Percentiles rank a stretch among this genome's conserved stretches.
Conservation (phyloP, 1,139 yeast genomes). For the Taiozyma sp. region DNA sequence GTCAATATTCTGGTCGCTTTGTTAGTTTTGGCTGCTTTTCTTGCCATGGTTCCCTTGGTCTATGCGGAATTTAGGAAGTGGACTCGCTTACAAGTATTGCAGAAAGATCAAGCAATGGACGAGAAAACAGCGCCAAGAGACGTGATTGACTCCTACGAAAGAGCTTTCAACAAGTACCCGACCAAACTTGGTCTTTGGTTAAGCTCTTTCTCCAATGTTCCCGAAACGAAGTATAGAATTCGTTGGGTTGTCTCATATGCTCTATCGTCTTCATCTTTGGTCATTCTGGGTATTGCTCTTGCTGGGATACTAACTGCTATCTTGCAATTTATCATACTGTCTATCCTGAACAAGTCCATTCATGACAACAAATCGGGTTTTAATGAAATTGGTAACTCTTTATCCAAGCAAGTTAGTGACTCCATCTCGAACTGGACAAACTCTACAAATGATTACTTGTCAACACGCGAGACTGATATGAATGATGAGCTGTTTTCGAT, state of each 20-base stretch:
- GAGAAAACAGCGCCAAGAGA: constrained; percentile 13
- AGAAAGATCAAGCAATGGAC: constrained; percentile 10
- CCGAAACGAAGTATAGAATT: constrained; percentile 19
- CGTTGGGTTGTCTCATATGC: constrained; percentile 48
- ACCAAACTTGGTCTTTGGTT: constrained; percentile 16
- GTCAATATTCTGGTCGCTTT: constrained; percentile 35
- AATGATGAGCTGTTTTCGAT: constrained; percentile 66
- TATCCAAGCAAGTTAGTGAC: constrained; percentile 4
- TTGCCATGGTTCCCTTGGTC: constrained; percentile 36
- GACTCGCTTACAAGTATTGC: constrained; percentile 35
- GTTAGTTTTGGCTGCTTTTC: constrained; percentile 34
- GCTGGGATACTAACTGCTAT: constrained; percentile 43
- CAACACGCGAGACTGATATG: constrained; percentile 38
- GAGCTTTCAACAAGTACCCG: constrained; percentile 26
- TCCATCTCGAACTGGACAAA: constrained; percentile 39
- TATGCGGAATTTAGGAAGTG: constrained; percentile 44
- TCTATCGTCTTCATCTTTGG: constrained; percentile 41
- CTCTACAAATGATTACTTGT: constrained; percentile 44
- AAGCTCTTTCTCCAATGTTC: constrained; percentile 5
- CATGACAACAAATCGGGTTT: constrained; percentile 10
- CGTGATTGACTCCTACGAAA: constrained; percentile 26
- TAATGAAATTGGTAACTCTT: constrained; percentile 7
- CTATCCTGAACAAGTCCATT: constrained; percentile 21
- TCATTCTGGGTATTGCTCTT: constrained; percentile 40
- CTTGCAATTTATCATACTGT: constrained; percentile 40